A percentile compares a stretch with the other conserved stretches of the same genome.
Conservation (phyloP, 2,329 filamentous ascomycete species). For the Aspergillus fijiensis region DNA sequence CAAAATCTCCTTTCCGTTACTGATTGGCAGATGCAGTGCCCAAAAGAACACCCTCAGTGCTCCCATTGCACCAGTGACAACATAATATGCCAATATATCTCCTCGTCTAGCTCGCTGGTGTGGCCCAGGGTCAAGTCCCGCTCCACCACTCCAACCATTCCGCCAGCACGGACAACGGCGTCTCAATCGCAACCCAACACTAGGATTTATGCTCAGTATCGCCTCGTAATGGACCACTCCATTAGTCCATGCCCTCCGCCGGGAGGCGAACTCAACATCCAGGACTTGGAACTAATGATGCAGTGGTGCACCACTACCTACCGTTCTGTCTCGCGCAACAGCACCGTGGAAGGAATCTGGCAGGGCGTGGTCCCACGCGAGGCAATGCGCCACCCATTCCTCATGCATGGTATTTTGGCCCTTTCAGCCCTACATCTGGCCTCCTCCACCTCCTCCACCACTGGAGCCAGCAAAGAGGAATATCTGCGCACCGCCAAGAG, state of each 20-base stretch:
- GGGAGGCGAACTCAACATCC: constrained; percentile 21
- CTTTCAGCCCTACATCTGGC: constrained; percentile 36
- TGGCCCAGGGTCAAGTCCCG: constrained; percentile 16
- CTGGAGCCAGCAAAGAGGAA: constrained; percentile 18
- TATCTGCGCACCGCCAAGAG: constrained; percentile 31
- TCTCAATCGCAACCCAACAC: constrained; percentile 14
- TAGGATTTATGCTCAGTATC: constrained; percentile 7
- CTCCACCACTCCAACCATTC: constrained; percentile 12
- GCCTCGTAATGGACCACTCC: constrained; percentile 11
- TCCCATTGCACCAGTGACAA: constrained; percentile 18
- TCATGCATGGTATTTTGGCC: constrained; percentile 38
- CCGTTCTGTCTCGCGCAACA: constrained; percentile 30
- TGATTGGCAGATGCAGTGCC: constrained; percentile 17
- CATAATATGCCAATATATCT: constrained; percentile 17
- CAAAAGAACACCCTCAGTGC: constrained; percentile 17
- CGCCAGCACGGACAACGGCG: constrained; percentile 3
- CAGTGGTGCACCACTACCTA: constrained; percentile 38
- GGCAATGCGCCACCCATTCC: constrained; percentile 29
- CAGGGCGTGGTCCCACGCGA: constrained; percentile 32
- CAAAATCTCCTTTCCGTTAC: constrained; percentile 5
- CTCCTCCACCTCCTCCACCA: constrained; percentile 18
- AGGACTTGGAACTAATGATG: constrained; percentile 37
- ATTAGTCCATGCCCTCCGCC: not conserved
- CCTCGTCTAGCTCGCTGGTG: constrained; percentile 12
- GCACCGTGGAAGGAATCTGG: constrained; percentile 29